Evolutionary conservation across 2,329 filamentous ascomycete species (phyloP), one percentile per base, ranked within the genome.

Genomic region (Mollisia scopiformis): DNA sequence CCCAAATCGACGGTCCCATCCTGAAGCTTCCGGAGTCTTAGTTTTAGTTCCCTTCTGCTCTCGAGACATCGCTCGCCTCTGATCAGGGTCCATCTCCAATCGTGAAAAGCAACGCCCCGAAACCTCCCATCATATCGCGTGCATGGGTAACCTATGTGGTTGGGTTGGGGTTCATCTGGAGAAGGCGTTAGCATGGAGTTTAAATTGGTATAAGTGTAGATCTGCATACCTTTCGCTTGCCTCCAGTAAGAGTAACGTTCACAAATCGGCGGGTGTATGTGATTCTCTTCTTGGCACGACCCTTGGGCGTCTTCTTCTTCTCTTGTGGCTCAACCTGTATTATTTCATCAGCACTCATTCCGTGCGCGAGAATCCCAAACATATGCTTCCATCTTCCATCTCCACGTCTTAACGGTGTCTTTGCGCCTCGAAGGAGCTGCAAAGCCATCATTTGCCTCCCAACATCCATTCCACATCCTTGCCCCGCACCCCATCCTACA

Each of bases 241-340:
- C 94, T 81, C 93, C 93, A 71, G 93, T 96, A 82, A 97, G 87
- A 76, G 92, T 95, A 78, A 98, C 93, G 84, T 98, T 97, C 74
- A 98, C 93, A 85, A 98, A 98, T 76, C 94, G 93, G 80, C 94
- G 91, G 74, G 92, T 97, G 88, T 97, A 97, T 80, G 87, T 88
- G 79, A 96, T 88, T 77, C 94, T 88, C 93, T 98, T 98, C 84
- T 95, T 92, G 74, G 94, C 94, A 78, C 94, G 93, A 78, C 94
- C 94, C 89, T 97, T 97, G 78, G 94, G 93, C 74, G 84, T 86
- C 91, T 98, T 97, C 83, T 91, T 85, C 90, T 97, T 97, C 89
- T 97, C 93, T 82, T 93, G 90, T 62, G 85, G 82, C 82, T 95
- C 91, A 80, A 94, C 90, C 90, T 93, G 74, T 77, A 46, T 13